Evolutionary conservation across 805 yeast species (phyloP), one percentile per base, ranked within the genome.

Genomic region (Wickerhamomyces rabaulensis): DNA sequence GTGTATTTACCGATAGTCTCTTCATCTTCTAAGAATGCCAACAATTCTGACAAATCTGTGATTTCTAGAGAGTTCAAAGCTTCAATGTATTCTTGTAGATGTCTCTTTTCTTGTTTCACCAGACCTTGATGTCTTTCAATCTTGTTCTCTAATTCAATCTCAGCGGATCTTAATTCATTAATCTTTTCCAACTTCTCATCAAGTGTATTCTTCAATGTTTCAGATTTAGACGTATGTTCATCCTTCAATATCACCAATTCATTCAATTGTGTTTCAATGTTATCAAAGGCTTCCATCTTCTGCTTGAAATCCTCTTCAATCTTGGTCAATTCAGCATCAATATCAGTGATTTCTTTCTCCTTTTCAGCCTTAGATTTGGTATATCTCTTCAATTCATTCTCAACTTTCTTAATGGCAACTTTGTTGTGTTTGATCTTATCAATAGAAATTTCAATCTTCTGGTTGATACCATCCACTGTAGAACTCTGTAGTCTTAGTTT

Each of bases 401-500:
- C 80, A 6, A 82, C 65, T 62, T 87, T 88, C 43, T 80, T 75
- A 35, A 76, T 62, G 27, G 79, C 68, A 47, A 82, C 64, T 46
- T 72, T 76, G 47, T 80, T 87, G 26, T 75, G 76, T 6, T 82
- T 72, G 13, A 80, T 71, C 55, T 79, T 80, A 39, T 78, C 78
- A 31, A 67, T 69, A 13, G 80, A 62, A 17, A 84, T 76, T 44
- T 82, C 87, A 25, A 86, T 75, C 56, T 79, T 77, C 55, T 85
- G 87, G 39, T 72, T 70, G 29, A 85, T 70, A 2, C 95, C 84
- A 55, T 82, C 90, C 9, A 94, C 96, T 58, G 81, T 85, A 1
- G 95, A 78, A 50, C 80, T 84, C 57, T 90, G 97, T 50, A 86
- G 63, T 47, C 87, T 80, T 52, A 94, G 71, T 51, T 81, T 81